A percentile compares a stretch with the other conserved stretches of the same genome.
Conservation (phyloP, 768 basidiomycete species). For the Pleurotus tuber-regium region DNA sequence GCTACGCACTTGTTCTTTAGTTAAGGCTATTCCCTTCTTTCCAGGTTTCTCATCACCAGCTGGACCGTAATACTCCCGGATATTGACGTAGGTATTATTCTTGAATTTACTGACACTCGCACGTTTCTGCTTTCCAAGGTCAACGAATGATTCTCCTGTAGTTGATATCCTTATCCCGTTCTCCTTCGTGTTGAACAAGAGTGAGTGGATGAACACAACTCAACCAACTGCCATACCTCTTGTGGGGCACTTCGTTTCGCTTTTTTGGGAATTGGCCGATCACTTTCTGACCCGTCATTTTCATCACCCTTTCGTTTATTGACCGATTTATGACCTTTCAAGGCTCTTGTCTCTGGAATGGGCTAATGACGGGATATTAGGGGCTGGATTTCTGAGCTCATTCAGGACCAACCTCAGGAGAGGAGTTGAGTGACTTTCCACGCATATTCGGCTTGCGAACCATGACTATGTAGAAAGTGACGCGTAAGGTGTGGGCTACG, state of each 20-base stretch:
- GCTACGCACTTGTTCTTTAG: conserved; percentile 55
- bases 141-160: conserved; percentile 56
- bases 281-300: background rate
- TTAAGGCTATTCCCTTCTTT: conserved; percentile 76
- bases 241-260: background rate
- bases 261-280: background rate
- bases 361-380: no score
- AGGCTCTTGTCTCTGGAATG: no score
- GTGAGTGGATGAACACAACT: no score
- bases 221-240: no score
- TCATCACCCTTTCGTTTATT: background rate
- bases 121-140: conserved; percentile 72
- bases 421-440: no score
- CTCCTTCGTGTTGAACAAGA: no score
- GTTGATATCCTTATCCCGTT: conserved; percentile 7
- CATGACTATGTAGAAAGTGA: background rate
- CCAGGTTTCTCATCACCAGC: conserved; percentile 66
- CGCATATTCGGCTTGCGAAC: background rate
- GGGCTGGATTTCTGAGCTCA: no score
- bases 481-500: background rate
- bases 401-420: no score
- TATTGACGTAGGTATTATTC: conserved; percentile 58
- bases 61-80: conserved; percentile 67
- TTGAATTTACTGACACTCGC: conserved; percentile 50
- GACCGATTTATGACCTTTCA: background rate